Conservation (phyloP, 345 rosid species). For the Noccaea bulbosa region DNA sequence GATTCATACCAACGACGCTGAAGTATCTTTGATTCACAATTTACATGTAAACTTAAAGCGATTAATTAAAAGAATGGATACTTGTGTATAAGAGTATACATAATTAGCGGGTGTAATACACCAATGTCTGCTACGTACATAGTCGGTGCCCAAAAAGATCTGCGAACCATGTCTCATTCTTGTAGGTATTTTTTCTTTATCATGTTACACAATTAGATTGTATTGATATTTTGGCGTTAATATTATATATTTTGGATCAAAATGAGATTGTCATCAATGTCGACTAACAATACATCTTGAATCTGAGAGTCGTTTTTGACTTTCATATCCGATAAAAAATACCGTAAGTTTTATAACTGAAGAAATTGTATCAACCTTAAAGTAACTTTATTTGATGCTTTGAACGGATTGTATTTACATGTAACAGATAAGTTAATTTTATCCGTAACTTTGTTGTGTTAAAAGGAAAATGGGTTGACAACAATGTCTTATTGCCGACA, state of each 20-base stretch:
- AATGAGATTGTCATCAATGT: not conserved
- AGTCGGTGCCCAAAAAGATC: conserved; percentile 11
- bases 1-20: conserved; percentile 4
- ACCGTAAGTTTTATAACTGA: not conserved
- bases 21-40: not conserved
- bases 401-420: not conserved
- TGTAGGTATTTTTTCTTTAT: not conserved
- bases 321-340: conserved; percentile 7
- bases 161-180: conserved; percentile 12
- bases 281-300: not conserved
- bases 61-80: not conserved
- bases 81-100: not conserved
- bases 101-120: not conserved
- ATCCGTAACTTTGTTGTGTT: not conserved
- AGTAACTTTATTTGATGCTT: not conserved
- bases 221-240: not conserved
- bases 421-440: not conserved
- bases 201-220: conserved; percentile 5
- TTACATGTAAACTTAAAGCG: not conserved
- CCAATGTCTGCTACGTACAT: not conserved
- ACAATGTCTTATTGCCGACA: conserved; percentile 34
- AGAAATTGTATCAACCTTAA: not conserved
- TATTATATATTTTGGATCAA: not conserved
- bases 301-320: not conserved
- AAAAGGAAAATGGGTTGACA: conserved; percentile 29